Conservation (phyloP, 164 flowering plant genomes). For the Vitis vinifera region DNA sequence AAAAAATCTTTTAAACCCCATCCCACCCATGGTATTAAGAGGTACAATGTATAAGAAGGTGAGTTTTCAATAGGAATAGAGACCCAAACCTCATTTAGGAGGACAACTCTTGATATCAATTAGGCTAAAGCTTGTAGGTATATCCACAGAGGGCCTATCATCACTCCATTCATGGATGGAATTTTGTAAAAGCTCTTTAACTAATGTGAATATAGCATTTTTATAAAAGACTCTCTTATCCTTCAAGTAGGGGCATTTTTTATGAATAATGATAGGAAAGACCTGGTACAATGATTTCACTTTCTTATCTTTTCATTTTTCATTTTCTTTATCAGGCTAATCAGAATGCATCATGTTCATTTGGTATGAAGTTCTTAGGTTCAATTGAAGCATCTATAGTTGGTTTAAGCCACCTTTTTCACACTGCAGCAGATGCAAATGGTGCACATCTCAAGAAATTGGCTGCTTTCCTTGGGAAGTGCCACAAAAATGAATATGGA, state of each 20-base stretch:
- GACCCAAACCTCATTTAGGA: background rate
- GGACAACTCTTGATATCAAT: background rate
- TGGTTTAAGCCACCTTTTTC: constrained; percentile 79
- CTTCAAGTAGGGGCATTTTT: background rate
- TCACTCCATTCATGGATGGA: no score
- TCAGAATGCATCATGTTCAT: constrained; percentile 15
- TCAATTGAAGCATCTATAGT: constrained; percentile 78
- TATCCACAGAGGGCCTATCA: no score
- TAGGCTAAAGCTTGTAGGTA: no score
- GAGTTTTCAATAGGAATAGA: no score
- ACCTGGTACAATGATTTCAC: background rate
- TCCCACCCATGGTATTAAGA: no score
- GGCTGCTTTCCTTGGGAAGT: constrained; percentile 59
- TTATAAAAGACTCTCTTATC: background rate
- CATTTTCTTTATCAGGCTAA: constrained; percentile 27
- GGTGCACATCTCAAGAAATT: constrained; percentile 66
- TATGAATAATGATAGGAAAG: background rate
- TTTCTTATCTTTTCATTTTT: constrained; percentile 1
- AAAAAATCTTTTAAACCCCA: no score
- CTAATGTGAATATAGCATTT: no score
- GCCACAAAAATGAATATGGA: constrained; percentile 47
- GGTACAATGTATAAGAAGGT: no score
- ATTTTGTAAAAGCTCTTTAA: no score
- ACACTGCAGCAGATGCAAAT: constrained; percentile 54
- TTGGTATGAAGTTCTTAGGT: constrained; percentile 44